Evolutionary conservation across 202 grass and related monocot species (phyloP).

Genomic region (Tripidium arundinaceum): DNA sequence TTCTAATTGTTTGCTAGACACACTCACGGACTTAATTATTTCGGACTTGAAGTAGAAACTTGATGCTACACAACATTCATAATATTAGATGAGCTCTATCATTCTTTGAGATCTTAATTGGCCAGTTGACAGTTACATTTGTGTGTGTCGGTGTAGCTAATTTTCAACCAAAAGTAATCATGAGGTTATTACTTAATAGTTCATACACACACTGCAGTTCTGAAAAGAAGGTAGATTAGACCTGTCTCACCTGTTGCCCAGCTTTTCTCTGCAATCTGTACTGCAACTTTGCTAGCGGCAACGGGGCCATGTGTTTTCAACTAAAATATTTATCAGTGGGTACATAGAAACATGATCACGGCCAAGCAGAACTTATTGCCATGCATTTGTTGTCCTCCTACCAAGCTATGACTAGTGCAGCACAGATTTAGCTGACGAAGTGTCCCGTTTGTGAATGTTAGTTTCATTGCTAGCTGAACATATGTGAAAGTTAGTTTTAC

Average conservation of each 20-base stretch:
- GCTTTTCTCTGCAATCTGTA: background rate
- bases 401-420: background rate
- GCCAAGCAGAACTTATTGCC: background rate
- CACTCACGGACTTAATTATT: background rate
- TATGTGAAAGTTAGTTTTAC: background rate
- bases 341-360: background rate
- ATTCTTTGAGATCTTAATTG: background rate
- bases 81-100: background rate
- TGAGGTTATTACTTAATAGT: background rate
- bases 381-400: background rate
- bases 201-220: background rate
- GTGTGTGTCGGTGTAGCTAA: background rate
- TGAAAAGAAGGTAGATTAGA: background rate
- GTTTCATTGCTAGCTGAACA: background rate
- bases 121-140: background rate
- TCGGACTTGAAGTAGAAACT: background rate
- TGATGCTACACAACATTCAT: background rate
- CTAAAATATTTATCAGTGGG: background rate
- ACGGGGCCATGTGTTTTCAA: background rate
- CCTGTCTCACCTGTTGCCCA: background rate
- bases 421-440: background rate
- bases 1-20: background rate
- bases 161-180: background rate
- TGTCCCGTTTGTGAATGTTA: background rate
- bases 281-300: background rate